phyloP scores from a whole-genome alignment of 2,329 filamentous ascomycete genomes.

The Fusarium cyanostomum region DNA sequence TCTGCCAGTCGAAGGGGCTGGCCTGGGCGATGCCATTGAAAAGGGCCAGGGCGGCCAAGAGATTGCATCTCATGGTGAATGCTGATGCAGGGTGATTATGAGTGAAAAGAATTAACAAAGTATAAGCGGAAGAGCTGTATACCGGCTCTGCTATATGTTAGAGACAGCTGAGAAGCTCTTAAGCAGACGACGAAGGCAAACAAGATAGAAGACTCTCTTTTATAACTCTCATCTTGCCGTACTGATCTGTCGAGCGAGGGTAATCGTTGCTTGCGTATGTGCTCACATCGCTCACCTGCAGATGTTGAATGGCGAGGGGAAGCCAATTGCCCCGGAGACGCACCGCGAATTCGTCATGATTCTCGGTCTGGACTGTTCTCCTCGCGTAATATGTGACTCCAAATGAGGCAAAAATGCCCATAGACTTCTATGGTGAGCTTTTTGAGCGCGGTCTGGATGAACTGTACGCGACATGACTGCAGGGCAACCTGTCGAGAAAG shows the following conservation, averaged over 20 bases:
- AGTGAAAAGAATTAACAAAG: constrained; percentile 21
- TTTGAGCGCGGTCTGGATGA: constrained; percentile 1
- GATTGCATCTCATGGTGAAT: constrained; percentile 37
- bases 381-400: constrained; percentile 3
- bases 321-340: constrained; percentile 10
- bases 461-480: constrained; percentile 5
- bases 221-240: constrained; percentile 20
- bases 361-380: background rate
- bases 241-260: constrained; percentile 1
- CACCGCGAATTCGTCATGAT: background rate
- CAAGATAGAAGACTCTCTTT: constrained; percentile 12
- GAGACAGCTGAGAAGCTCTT: constrained; percentile 14
- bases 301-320: constrained; percentile 6
- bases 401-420: background rate
- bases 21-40: constrained; percentile 37
- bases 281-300: constrained; percentile 9
- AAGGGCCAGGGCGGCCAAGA: constrained; percentile 39
- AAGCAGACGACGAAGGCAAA: background rate
- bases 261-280: background rate
- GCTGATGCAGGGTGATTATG: background rate
- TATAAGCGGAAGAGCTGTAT: constrained; percentile 10
- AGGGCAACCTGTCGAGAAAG: background rate
- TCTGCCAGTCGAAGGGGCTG: constrained; percentile 12
- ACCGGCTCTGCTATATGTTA: constrained; percentile 3
- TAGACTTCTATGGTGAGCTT: constrained; percentile 15